phyloP scores from a whole-genome alignment of 2,329 filamentous ascomycete genomes.

The Apiospora kogelbergensis region DNA sequence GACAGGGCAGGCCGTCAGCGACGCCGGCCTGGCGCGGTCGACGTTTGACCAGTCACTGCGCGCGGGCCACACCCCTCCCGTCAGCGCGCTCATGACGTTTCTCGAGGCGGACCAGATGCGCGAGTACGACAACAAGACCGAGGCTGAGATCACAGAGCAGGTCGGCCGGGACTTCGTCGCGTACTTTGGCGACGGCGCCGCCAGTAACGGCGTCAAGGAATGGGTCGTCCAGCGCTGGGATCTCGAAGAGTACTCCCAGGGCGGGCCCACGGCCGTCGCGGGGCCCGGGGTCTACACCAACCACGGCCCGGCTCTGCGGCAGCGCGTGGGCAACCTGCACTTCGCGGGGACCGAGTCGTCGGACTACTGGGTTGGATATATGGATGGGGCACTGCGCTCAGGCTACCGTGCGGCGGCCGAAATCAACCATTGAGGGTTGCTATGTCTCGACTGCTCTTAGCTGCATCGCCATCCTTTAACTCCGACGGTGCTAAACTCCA shows the following conservation, averaged over 20 bases:
- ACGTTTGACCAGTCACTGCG: slow-evolving; percentile 4
- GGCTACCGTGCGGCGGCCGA: slow-evolving; percentile 9
- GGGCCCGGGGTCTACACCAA: neutral
- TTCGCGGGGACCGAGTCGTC: slow-evolving; percentile 7
- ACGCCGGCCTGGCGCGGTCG: neutral
- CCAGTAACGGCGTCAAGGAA: neutral
- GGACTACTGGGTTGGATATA: slow-evolving; percentile 8
- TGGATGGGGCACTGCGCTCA: slow-evolving; percentile 8
- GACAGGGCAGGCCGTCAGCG: neutral
- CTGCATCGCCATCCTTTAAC: neutral
- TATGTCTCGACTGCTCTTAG: neutral
- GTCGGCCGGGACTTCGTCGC: neutral
- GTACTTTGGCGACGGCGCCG: neutral
- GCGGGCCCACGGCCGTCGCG: slow-evolving; percentile 2
- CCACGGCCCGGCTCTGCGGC: neutral
- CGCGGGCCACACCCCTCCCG: neutral
- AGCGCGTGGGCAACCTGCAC: neutral
- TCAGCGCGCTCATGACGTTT: neutral
- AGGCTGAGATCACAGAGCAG: neutral
- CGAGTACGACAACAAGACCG: slow-evolving; percentile 4
- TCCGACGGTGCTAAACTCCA: neutral
- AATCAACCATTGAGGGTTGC: slow-evolving; percentile 3
- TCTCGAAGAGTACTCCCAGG: slow-evolving; percentile 8
- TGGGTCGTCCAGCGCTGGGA: slow-evolving; percentile 4
- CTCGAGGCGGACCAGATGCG: neutral